Evolutionary conservation across 1,139 yeast species (phyloP).

Genomic region (Pichia terricola): DNA sequence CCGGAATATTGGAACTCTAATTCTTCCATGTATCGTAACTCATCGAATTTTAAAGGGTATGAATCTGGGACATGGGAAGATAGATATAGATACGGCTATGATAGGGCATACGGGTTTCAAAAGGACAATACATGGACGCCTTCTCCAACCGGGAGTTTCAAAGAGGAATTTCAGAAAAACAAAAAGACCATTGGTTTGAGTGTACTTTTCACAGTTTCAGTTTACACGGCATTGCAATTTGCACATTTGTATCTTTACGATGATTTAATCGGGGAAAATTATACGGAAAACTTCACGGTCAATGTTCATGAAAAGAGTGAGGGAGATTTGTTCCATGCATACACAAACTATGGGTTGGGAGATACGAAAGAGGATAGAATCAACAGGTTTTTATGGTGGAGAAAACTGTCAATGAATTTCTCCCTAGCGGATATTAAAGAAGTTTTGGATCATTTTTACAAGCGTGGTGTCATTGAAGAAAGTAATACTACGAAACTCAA

Average conservation of each 20-base stretch:
- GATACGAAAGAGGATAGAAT: slow-evolving; percentile 41
- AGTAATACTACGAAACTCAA: slow-evolving; percentile 3
- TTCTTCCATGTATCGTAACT: not conserved
- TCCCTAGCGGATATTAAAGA: slow-evolving; percentile 18
- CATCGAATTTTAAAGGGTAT: slow-evolving; percentile 11
- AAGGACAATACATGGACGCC: slow-evolving; percentile 25
- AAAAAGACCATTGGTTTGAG: slow-evolving; percentile 37
- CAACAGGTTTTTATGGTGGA: slow-evolving; percentile 49
- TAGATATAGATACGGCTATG: slow-evolving; percentile 14
- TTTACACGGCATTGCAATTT: slow-evolving; percentile 36
- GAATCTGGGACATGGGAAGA: slow-evolving; percentile 65
- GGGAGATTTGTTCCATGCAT: slow-evolving; percentile 38
- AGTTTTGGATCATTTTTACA: slow-evolving; percentile 14
- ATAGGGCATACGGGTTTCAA: slow-evolving; percentile 17
- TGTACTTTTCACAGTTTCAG: slow-evolving; percentile 32
- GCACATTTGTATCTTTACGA: slow-evolving; percentile 25
- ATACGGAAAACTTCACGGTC: slow-evolving; percentile 13
- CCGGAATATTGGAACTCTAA: slow-evolving; percentile 8
- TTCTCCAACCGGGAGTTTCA: slow-evolving; percentile 25
- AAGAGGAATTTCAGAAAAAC: slow-evolving; percentile 33
- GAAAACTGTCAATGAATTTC: slow-evolving; percentile 32
- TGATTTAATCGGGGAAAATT: slow-evolving; percentile 22
- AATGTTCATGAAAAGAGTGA: slow-evolving; percentile 37
- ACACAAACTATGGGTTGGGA: slow-evolving; percentile 46
- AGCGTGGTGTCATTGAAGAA: slow-evolving; percentile 9